Evolutionary conservation across 2,329 filamentous ascomycete genomes (phyloP).

Genomic region (Xylaria sp.): DNA sequence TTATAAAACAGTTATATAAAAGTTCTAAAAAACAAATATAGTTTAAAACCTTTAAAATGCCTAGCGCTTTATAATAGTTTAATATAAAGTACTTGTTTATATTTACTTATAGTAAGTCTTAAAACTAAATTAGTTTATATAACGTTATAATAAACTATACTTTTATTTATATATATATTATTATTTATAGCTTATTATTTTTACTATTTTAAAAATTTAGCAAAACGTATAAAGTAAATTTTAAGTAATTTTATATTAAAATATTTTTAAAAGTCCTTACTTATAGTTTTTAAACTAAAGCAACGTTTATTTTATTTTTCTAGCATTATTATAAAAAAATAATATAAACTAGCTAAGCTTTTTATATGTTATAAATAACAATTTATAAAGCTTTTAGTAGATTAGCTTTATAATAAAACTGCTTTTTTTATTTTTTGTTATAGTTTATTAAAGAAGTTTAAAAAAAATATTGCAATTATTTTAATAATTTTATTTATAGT

Average conservation of each 20-base stretch:
- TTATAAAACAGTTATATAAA: neutral
- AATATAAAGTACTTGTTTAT: neutral
- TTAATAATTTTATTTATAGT: neutral
- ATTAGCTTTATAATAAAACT: neutral
- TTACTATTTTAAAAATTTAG: neutral
- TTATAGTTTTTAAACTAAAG: neutral
- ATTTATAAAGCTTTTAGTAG: neutral
- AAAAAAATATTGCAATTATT: neutral
- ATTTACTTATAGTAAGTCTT: neutral
- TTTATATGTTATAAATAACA: neutral
- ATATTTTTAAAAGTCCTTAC: neutral
- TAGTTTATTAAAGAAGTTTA: neutral
- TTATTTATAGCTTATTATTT: neutral
- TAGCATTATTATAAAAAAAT: too few species aligned
- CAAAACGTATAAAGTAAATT: neutral
- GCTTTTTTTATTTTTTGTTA: neutral
- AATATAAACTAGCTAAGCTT: too few species aligned
- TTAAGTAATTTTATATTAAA: neutral
- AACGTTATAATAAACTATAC: neutral
- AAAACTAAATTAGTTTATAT: neutral
- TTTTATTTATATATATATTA: neutral
- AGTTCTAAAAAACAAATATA: neutral
- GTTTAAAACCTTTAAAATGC: neutral
- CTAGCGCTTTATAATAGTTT: neutral
- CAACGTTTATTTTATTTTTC: too few species aligned